Evolutionary conservation across 805 yeast genomes (phyloP).

Genomic region (Clavispora asparagi): DNA sequence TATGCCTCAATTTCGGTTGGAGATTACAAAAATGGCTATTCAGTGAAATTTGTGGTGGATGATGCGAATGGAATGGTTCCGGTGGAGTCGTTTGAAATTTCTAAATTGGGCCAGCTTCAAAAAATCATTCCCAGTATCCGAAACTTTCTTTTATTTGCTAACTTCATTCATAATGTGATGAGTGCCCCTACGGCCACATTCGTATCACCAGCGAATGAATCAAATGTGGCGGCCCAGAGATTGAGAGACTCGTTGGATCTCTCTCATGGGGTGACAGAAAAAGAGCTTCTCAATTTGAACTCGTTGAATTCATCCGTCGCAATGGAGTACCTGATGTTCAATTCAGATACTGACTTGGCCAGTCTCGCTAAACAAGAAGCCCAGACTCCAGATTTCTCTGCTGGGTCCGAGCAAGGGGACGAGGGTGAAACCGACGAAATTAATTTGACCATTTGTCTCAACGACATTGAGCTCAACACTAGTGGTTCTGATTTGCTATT

Average conservation of each 20-base stretch:
- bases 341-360: slow-evolving; percentile 18
- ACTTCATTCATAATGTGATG: neutral
- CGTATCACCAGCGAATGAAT: slow-evolving; percentile 3
- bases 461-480: slow-evolving; percentile 21
- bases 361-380: slow-evolving; percentile 21
- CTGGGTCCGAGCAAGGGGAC: neutral
- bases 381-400: slow-evolving; percentile 2
- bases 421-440: neutral
- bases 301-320: slow-evolving; percentile 14
- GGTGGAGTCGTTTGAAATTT: slow-evolving; percentile 19
- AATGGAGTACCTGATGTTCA: slow-evolving; percentile 9
- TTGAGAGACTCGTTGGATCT: slow-evolving; percentile 31
- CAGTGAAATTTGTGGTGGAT: slow-evolving; percentile 4
- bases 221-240: slow-evolving; percentile 22
- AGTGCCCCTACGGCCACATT: neutral
- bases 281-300: slow-evolving; percentile 32
- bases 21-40: neutral
- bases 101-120: slow-evolving; percentile 16
- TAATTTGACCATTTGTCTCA: slow-evolving; percentile 14
- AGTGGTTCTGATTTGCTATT: slow-evolving; percentile 19
- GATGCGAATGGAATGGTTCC: slow-evolving; percentile 16
- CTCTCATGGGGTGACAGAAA: slow-evolving; percentile 33
- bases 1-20: neutral
- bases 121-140: slow-evolving; percentile 10
- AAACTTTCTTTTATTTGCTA: slow-evolving; percentile 22